Evolutionary conservation across 352 stramenopile species (phyloP).

Genomic region (Pythium rishiriense): DNA sequence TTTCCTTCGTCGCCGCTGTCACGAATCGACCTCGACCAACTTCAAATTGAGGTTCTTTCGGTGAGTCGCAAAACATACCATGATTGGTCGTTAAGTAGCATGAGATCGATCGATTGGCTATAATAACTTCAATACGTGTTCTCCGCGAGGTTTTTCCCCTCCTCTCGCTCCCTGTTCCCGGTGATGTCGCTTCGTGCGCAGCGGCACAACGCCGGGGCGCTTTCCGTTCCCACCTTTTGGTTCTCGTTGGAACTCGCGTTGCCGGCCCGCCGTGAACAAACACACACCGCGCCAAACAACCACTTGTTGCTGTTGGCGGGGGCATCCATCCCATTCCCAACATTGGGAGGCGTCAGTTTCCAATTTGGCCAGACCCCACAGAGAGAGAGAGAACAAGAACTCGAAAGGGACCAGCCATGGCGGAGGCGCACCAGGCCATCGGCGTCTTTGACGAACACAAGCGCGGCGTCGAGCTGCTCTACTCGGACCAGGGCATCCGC

Average conservation of each 20-base stretch:
- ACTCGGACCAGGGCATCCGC: constrained; percentile 81
- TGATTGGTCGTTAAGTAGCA: not conserved
- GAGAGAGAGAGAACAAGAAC: not conserved
- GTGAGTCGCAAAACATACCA: not conserved
- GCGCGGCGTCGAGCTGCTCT: constrained; percentile 82
- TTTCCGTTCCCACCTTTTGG: not conserved
- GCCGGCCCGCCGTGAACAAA: constrained; percentile 18
- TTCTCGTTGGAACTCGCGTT: constrained; percentile 28
- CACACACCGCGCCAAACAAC: not conserved
- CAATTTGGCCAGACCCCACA: constrained; percentile 12
- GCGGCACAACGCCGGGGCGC: not conserved
- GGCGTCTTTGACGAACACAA: constrained; percentile 88
- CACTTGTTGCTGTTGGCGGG: not conserved
- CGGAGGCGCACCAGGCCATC: constrained; percentile 84
- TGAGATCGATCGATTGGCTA: constrained; percentile 10
- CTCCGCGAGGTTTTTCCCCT: constrained; percentile 21
- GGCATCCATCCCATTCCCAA: not conserved
- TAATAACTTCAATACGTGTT: not conserved
- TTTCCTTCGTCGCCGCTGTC: constrained; percentile 58
- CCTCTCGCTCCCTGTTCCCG: not conserved
- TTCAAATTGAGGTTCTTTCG: constrained; percentile 46
- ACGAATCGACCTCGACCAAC: constrained; percentile 47
- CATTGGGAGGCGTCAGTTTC: constrained; percentile 17
- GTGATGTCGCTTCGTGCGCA: constrained; percentile 23
- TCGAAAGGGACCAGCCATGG: constrained; percentile 42